Conservation (phyloP, 352 stramenopile genomes). For the Phytopythium boreale region DNA sequence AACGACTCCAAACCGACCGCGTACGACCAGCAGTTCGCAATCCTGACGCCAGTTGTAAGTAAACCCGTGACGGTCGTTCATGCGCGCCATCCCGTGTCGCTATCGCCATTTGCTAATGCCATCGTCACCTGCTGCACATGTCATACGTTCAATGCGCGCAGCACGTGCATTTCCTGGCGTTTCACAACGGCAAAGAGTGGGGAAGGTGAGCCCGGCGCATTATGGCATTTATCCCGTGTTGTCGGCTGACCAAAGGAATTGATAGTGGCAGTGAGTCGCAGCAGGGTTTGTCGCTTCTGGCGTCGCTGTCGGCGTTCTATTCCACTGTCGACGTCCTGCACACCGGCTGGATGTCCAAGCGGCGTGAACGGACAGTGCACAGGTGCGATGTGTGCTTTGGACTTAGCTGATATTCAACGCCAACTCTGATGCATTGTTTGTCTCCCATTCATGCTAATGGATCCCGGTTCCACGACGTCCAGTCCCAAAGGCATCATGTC, state of each 20-base stretch:
- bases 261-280: constrained; percentile 63
- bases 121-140: background rate
- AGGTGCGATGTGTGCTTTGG: constrained; percentile 10
- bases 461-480: background rate
- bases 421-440: background rate
- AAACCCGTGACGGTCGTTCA: background rate
- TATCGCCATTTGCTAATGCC: background rate
- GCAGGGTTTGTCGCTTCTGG: constrained; percentile 72
- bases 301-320: constrained; percentile 76
- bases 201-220: constrained; percentile 24
- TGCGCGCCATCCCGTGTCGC: background rate
- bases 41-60: constrained; percentile 64
- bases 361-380: constrained; percentile 68
- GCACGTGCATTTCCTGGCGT: constrained; percentile 73
- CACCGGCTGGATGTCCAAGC: constrained; percentile 70
- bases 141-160: constrained; percentile 13
- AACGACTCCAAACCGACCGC: constrained; percentile 46
- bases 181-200: constrained; percentile 73
- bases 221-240: background rate
- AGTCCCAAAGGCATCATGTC: constrained; percentile 77
- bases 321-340: constrained; percentile 67
- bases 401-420: background rate
- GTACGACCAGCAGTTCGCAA: constrained; percentile 76
- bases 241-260: constrained; percentile 1
- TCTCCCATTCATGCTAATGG: background rate